A percentile compares a stretch with the other conserved stretches of the same genome.
These are phyloP conservation scores for Trametes maxima DNA, from an alignment of 768 basidiomycete species.

Conservation along the genomic window DNA sequence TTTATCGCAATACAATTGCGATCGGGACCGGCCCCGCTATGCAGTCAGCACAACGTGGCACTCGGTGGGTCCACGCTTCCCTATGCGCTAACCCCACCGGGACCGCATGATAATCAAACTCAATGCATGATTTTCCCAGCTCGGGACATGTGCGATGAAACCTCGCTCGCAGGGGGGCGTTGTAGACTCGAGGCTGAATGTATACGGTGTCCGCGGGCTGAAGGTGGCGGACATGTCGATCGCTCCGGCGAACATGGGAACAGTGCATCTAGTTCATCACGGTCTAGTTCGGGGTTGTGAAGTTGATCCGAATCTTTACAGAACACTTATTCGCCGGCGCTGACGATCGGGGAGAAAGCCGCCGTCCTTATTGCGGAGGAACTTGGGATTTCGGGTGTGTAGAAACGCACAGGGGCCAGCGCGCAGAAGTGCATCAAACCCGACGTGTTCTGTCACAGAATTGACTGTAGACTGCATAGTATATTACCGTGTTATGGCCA, in stretches of 20 bases:
- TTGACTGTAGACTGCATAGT: too few species aligned
- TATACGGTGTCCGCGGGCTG: slow-evolving; percentile 59
- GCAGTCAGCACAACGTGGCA: slow-evolving; percentile 36
- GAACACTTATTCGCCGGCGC: slow-evolving; percentile 44
- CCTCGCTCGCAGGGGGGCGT: slow-evolving; percentile 58
- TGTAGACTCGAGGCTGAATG: slow-evolving; percentile 61
- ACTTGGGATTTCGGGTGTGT: slow-evolving; percentile 28
- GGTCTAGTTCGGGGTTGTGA: not conserved
- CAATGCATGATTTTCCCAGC: not conserved
- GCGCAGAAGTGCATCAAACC: too few species aligned
- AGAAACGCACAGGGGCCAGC: not conserved
- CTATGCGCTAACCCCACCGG: not conserved
- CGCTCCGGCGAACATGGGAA: not conserved
- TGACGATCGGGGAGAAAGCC: slow-evolving; percentile 58
- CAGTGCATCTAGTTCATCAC: not conserved
- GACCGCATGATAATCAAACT: not conserved
- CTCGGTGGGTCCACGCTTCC: slow-evolving; percentile 33
- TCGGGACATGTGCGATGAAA: slow-evolving; percentile 50
- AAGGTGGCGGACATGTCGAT: slow-evolving; percentile 54
- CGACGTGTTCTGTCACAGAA: too few species aligned
- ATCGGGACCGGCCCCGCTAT: slow-evolving; percentile 2
- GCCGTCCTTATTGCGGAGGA: slow-evolving; percentile 59
- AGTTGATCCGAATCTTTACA: not conserved
- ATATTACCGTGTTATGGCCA: too few species aligned
- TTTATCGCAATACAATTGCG: not conserved